A percentile compares a stretch with the other conserved stretches of the same genome.
Evolutionary conservation across 192 early-diverging fungal species (phyloP).

Genomic region (Dissophora ornata): DNA sequence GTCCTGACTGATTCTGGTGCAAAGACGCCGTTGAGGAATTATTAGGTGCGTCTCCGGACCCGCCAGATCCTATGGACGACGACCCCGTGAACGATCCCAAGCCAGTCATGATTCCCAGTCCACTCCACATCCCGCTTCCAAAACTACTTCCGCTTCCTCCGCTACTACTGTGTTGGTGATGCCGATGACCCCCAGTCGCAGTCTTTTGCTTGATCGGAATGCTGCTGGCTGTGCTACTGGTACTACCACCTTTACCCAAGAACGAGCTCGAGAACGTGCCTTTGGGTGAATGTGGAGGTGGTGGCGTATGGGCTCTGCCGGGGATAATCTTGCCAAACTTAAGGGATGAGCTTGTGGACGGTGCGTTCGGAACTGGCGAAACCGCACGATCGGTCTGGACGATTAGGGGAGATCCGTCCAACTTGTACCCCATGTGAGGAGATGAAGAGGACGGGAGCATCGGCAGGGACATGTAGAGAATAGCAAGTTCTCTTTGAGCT

Average conservation of each 20-base stretch:
- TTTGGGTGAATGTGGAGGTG: constrained; percentile 31
- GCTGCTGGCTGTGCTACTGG: constrained; percentile 27
- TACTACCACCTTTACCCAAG: constrained; percentile 6
- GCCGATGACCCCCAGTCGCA: not conserved
- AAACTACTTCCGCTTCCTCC: constrained; percentile 42
- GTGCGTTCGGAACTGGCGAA: constrained; percentile 20
- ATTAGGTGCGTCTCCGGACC: constrained; percentile 12
- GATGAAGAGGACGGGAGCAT: constrained; percentile 47
- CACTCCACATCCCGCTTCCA: constrained; percentile 31
- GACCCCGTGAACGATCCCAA: constrained; percentile 40
- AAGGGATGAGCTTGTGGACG: not conserved
- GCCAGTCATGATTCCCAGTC: constrained; percentile 39
- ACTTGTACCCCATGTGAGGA: constrained; percentile 25
- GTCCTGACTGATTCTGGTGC: not conserved
- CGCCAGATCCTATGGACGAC: constrained; percentile 35
- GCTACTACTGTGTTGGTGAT: constrained; percentile 28
- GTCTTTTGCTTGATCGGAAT: constrained; percentile 44
- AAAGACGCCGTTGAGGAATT: constrained; percentile 28
- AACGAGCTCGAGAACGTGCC: constrained; percentile 29
- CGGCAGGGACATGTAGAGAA: constrained; percentile 55
- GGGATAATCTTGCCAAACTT: constrained; percentile 9
- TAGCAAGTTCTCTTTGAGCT: constrained; percentile 54
- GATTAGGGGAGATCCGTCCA: constrained; percentile 19
- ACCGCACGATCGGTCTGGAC: constrained; percentile 15
- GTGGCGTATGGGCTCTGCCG: constrained; percentile 24